Evolutionary conservation across 1,284 basidiomycete species (phyloP).

Genomic region (Puccinia horiana): DNA sequence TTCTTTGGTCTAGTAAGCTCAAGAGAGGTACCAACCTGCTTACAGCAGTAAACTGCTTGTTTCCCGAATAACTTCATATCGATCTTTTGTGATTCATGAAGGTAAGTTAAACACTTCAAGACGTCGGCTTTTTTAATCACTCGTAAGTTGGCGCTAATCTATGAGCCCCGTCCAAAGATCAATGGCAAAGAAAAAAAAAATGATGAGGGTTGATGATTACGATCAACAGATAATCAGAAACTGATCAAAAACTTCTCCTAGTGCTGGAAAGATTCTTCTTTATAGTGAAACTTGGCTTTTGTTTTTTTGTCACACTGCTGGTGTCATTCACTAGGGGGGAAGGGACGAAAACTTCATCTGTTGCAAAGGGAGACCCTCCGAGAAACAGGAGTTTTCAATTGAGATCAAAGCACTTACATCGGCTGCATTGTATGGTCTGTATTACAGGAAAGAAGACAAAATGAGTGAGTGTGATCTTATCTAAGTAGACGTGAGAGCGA

Average conservation of each 20-base stretch:
- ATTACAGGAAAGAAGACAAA: neutral
- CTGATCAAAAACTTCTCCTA: no score
- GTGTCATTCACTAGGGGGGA: neutral
- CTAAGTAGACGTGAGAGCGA: no score
- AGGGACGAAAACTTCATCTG: neutral
- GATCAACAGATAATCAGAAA: constrained; percentile 3
- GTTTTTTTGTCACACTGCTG: no score
- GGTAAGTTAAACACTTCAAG: constrained; percentile 39
- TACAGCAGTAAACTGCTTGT: constrained; percentile 44
- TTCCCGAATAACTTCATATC: constrained; percentile 44
- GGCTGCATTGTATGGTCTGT: constrained; percentile 22
- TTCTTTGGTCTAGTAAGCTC: neutral
- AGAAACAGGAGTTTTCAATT: neutral
- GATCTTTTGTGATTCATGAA: constrained; percentile 39
- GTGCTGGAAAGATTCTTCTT: no score
- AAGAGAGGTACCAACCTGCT: neutral
- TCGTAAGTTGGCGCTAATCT: constrained; percentile 38
- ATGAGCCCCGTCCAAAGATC: neutral
- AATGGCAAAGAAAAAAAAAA: neutral
- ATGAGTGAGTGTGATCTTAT: neutral
- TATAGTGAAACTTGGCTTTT: no score
- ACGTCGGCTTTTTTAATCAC: constrained; percentile 36
- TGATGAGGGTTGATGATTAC: neutral
- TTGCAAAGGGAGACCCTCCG: neutral
- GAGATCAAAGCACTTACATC: constrained; percentile 17